A percentile compares a stretch with the other conserved stretches of the same genome.
Conservation (phyloP, 2,329 filamentous ascomycete species). For the Pseudogymnoascus sp. region DNA sequence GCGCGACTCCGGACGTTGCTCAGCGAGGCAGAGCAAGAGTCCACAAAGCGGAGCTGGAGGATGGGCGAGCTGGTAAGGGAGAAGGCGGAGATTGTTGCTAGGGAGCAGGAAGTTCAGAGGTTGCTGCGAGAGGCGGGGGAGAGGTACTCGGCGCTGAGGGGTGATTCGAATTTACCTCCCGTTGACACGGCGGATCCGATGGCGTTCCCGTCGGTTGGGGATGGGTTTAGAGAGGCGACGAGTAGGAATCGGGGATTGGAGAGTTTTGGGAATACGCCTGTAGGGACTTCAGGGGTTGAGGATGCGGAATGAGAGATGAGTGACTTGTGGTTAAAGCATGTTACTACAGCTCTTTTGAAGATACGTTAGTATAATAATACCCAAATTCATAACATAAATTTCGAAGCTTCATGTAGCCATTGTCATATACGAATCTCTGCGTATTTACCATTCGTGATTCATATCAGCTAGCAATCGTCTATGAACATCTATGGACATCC, state of each 20-base stretch:
- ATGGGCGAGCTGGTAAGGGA: conserved; percentile 62
- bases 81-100: conserved; percentile 54
- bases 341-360: neutral
- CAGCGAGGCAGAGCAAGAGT: conserved; percentile 52
- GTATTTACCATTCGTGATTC: conserved; percentile 1
- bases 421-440: neutral
- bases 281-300: conserved; percentile 21
- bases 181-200: neutral
- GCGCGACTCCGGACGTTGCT: conserved; percentile 54
- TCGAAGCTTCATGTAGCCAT: neutral
- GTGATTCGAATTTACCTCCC: conserved; percentile 18
- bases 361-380: neutral
- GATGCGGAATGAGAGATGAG: conserved; percentile 22
- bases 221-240: conserved; percentile 2
- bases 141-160: conserved; percentile 51
- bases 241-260: conserved; percentile 28
- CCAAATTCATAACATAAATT: neutral
- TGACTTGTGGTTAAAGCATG: neutral
- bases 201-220: neutral
- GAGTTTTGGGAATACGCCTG: conserved; percentile 32
- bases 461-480: neutral
- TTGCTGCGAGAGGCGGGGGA: conserved; percentile 74
- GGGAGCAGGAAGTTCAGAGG: conserved; percentile 72
- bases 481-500: neutral
- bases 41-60: conserved; percentile 49